Conservation (phyloP, 1,284 basidiomycete species). For the Naganishia cerealis region DNA sequence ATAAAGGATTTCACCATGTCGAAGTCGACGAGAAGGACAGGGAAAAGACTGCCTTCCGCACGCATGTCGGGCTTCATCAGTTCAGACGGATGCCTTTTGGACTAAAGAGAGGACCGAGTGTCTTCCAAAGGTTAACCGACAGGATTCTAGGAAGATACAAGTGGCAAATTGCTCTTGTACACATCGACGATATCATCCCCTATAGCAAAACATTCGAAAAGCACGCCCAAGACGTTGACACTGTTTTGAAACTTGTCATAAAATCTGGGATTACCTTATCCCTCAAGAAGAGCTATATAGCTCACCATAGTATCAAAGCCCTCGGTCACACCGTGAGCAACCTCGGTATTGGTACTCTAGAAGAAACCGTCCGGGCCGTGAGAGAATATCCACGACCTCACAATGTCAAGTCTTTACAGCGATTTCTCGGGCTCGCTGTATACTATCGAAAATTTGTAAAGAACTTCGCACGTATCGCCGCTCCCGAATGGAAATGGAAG, state of each 20-base stretch:
- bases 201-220: slow-evolving; percentile 27
- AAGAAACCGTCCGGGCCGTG: too few relatives aligned
- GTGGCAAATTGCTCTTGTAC: slow-evolving; percentile 49
- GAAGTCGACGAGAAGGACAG: slow-evolving; percentile 44
- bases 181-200: slow-evolving; percentile 36
- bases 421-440: too few relatives aligned
- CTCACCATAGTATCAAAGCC: slow-evolving; percentile 10
- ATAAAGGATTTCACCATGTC: slow-evolving; percentile 34
- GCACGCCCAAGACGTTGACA: slow-evolving; percentile 21
- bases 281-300: slow-evolving; percentile 22
- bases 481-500: slow-evolving; percentile 10
- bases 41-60: slow-evolving; percentile 54
- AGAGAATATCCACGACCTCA: too few relatives aligned
- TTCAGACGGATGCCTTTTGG: slow-evolving; percentile 58
- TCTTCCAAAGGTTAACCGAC: slow-evolving; percentile 57
- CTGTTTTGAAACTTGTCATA: slow-evolving; percentile 13
- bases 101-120: slow-evolving; percentile 53
- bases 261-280: slow-evolving; percentile 30
- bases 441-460: too few relatives aligned
- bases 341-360: too few relatives aligned
- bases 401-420: too few relatives aligned
- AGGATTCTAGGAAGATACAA: slow-evolving; percentile 52
- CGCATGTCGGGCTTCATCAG: too few relatives aligned
- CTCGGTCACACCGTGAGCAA: too few relatives aligned
- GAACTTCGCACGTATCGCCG: too few relatives aligned